Conservation (phyloP, 2,329 filamentous ascomycete genomes). For the Ophiocordyceps robertsii region DNA sequence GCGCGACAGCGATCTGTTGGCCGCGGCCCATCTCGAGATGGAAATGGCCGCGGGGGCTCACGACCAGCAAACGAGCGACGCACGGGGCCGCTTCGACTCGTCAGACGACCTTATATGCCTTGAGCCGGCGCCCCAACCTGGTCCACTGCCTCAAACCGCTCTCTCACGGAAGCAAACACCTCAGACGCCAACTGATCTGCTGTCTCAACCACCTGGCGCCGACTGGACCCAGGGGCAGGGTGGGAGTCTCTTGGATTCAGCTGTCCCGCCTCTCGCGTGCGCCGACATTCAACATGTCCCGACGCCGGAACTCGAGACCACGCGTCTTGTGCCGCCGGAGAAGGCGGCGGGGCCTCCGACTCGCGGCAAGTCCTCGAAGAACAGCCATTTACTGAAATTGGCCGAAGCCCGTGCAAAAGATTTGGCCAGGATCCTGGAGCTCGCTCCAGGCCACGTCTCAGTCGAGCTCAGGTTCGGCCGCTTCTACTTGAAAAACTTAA, state of each 20-base stretch:
- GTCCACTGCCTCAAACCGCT: neutral
- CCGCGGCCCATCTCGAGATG: neutral
- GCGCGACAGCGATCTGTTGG: neutral
- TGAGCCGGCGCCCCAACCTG: neutral
- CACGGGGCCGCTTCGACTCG: neutral
- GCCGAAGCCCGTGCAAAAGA: constrained; percentile 4
- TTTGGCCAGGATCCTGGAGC: constrained; percentile 8
- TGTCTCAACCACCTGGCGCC: no score
- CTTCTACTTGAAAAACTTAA: constrained; percentile 12
- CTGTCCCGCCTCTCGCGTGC: neutral
- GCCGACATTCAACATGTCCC: neutral
- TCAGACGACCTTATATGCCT: constrained; percentile 3
- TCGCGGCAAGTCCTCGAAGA: neutral
- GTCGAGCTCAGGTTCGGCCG: constrained; percentile 15
- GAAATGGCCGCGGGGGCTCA: neutral
- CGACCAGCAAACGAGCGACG: neutral
- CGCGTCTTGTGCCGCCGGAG: neutral
- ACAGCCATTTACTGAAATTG: constrained; percentile 4
- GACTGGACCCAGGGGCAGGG: no score
- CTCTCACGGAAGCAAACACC: no score
- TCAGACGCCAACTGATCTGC: no score
- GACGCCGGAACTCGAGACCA: no score
- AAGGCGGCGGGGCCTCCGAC: neutral
- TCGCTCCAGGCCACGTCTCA: constrained; percentile 11
- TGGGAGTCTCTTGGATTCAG: no score